These are phyloP conservation scores for Lactuca saligna DNA, from an alignment of 129 eudicot genomes.

Conservation along the genomic window DNA sequence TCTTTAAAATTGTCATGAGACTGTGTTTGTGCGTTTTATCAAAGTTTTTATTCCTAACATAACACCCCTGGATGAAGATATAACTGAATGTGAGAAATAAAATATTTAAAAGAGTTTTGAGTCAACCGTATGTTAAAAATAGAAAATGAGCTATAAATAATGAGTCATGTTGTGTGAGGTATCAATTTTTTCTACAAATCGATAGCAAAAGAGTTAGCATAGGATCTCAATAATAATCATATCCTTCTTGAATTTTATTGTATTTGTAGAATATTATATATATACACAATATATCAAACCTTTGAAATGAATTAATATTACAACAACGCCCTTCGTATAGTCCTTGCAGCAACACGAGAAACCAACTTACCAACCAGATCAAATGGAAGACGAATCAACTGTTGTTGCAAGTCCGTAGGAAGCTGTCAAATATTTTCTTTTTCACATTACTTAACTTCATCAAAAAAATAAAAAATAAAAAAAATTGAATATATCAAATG, in stretches of 20 bases:
- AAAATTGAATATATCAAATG: not conserved
- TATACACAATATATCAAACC: conserved; percentile 13
- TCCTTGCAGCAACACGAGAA: conserved; percentile 84
- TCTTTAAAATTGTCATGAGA: too few species aligned
- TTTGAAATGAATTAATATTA: not conserved
- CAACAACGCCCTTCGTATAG: conserved; percentile 58
- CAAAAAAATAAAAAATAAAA: not conserved
- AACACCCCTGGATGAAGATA: too few species aligned
- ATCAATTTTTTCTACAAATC: too few species aligned
- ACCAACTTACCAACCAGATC: conserved; percentile 64
- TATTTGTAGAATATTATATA: conserved; percentile 1
- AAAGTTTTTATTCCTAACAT: too few species aligned
- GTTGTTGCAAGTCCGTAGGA: conserved; percentile 69
- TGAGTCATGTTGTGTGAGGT: too few species aligned
- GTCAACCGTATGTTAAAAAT: too few species aligned
- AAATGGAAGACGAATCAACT: conserved; percentile 65
- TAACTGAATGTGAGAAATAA: too few species aligned
- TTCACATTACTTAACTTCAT: not conserved
- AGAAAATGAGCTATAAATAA: too few species aligned
- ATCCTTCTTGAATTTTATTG: conserved; percentile 1
- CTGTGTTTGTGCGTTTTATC: too few species aligned
- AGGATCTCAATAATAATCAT: too few species aligned
- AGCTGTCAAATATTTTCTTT: conserved; percentile 49
- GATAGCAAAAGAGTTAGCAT: too few species aligned
- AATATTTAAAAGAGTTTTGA: too few species aligned